These are phyloP conservation scores for Microsporum canis DNA, from an alignment of 2,329 filamentous ascomycete genomes.

Conservation along the genomic window DNA sequence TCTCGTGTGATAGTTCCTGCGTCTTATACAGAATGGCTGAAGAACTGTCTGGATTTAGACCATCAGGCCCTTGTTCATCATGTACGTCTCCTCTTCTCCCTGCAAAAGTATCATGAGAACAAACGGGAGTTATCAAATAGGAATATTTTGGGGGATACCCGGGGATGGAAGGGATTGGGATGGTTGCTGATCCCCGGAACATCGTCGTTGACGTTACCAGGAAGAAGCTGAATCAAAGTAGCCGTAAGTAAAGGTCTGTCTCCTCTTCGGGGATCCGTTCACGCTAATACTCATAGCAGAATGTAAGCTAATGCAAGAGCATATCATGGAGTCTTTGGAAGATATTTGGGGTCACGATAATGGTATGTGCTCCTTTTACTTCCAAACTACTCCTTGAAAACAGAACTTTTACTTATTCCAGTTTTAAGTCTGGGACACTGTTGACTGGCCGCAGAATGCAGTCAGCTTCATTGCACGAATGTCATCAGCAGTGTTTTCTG, in stretches of 20 bases:
- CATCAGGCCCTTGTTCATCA: background rate
- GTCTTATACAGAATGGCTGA: background rate
- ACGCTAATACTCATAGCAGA: background rate
- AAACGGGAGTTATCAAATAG: background rate
- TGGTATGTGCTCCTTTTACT: background rate
- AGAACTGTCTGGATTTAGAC: background rate
- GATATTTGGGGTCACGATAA: background rate
- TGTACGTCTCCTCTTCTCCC: background rate
- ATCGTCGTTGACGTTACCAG: background rate
- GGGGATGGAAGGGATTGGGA: background rate
- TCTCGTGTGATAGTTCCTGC: background rate
- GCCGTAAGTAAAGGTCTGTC: background rate
- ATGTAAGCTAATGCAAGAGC: background rate
- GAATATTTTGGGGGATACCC: background rate
- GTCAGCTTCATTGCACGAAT: background rate
- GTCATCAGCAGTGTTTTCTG: conserved; percentile 8
- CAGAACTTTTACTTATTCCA: background rate
- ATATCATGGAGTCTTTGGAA: background rate
- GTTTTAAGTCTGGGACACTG: background rate
- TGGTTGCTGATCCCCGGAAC: background rate
- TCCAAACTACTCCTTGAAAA: background rate
- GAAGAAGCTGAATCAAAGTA: background rate
- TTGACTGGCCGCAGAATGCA: background rate
- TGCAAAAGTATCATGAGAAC: background rate
- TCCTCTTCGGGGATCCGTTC: background rate